Base-by-base conservation (phyloP, 176 grass and related monocot species). In the Cenchrus fungigraminus region DNA sequence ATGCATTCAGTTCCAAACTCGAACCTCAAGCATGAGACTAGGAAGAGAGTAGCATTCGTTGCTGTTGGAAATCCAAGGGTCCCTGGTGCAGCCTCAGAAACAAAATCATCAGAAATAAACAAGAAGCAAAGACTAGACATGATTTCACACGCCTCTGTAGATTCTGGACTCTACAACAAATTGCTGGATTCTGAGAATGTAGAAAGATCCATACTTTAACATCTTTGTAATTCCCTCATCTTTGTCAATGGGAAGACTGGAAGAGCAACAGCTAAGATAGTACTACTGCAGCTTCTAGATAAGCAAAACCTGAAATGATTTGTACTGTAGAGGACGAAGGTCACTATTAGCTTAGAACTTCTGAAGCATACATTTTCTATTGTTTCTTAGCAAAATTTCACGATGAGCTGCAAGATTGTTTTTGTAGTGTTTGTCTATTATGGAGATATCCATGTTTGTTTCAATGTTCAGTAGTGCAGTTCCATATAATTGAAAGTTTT, bases 11-110 rank as follows among this genome's bases (percentile, higher is more conserved):
- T 62, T 76, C 55, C 61, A 20, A 19, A 20, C 10, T 9, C 19
- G 8, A 77, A 87, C 62, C 53, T 80, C 22, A 85, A 78, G 68
- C 71, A 80, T 44, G 76, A 80, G 55, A 70, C 64, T 19, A 92
- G 52, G 62, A 83, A 88, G 77, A 85, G 86, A 79, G 90, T 89
- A 58, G 93, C 93, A 45, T 95, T 91, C 76, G 54, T 92, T 2
- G 49, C 90, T 19, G 90, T 92, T 58, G 84, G 90, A 78, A 86
- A 83, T 22, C 25, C 83, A 34, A 86, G 80, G 29, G 22, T 60
- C 31, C 67, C 74, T 3, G 74, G 49, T 54, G 56, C 67, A 19
- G 4, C 72, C 1, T 55, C 68, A 6, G 84, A 61, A 57, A 84
- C 76, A 43, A 83, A 65, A 67, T 82, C 73, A n/a, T 47, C 28